Evolutionary conservation across 768 basidiomycete species (phyloP), one percentile per base, ranked within the genome.

Genomic region (Chlorophyllum brunneum): DNA sequence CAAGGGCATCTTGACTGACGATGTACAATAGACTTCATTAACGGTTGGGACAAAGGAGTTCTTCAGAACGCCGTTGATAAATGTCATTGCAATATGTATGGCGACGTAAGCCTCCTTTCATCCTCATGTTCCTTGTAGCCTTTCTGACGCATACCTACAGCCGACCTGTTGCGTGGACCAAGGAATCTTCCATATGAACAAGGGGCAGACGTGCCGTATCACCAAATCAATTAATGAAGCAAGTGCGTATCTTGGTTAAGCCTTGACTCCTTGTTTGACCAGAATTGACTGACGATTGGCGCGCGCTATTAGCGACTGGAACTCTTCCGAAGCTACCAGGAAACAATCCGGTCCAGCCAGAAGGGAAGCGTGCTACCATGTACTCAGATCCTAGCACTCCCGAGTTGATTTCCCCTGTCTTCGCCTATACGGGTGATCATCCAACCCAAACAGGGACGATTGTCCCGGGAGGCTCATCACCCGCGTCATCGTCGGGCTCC

Each of bases 31-130:
- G 78, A 82, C 57, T 82, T 76, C 65, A 65, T 76, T 48, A 81
- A 82, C 56, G 82, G 85, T 13, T 87, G 85, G 85, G 77, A 81
- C 41, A 56, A 61, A 1, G 76, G 75, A 44, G 72, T 83, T 29
- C 70, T 86, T 1, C 73, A 77, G 51, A 72, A 70, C 2, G 83
- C 80, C 18, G 71, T 85, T 13, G 75, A 83, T 60, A 65, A 72
- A 11, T 82, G 80, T 54, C 60, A 75, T 56, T 81, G 79, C 65
- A 70, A 75, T 54, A 46, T 47, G 1, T 76, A 63, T 45, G 76
- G 77, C 26, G 75, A 75, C 57, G 73, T 75, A 45, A 54, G 72
- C 13, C 27, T 18, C 53, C 13, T 13, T 30, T 33, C 30, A 8
- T 37, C 15, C 27, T 33, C 41, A 36, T n/a, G 7, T 39, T 26